A percentile compares a stretch with the other conserved stretches of the same genome.
These are phyloP conservation scores for Cladorrhinum sp. DNA, from an alignment of 2,329 filamentous ascomycete genomes.

Conservation along the genomic window DNA sequence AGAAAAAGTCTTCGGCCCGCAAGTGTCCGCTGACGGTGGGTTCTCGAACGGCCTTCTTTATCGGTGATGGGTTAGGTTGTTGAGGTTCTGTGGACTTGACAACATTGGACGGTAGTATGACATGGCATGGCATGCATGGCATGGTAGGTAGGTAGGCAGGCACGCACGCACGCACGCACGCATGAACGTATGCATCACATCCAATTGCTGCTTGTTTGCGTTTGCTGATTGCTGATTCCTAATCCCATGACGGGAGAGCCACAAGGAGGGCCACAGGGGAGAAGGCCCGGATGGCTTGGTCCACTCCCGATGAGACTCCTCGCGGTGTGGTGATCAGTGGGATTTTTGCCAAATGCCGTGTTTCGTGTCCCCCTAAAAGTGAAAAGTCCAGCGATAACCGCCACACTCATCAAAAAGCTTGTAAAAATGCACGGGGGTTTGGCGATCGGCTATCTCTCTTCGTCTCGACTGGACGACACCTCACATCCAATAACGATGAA, in stretches of 20 bases:
- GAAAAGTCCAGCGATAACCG: not conserved
- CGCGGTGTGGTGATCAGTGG: not conserved
- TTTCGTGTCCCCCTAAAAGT: not conserved
- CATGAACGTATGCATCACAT: not conserved
- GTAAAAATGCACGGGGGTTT: not conserved
- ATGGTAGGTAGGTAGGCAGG: not conserved
- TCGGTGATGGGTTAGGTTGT: not conserved
- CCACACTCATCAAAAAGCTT: not conserved
- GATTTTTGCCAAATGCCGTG: not conserved
- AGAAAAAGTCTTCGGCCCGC: not conserved
- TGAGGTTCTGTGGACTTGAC: not conserved
- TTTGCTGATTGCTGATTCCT: not conserved
- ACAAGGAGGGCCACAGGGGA: not conserved
- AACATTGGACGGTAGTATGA: not conserved
- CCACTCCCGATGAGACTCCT: constrained; percentile 4
- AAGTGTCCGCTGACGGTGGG: not conserved
- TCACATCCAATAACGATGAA: not conserved
- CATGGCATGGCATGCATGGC: not conserved
- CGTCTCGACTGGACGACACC: not conserved
- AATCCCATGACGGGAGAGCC: not conserved
- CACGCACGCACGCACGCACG: not conserved
- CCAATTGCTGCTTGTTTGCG: not conserved
- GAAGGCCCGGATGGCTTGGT: constrained; percentile 7
- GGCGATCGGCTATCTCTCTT: not conserved
- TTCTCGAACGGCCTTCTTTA: not conserved